A percentile compares a stretch with the other conserved stretches of the same genome.
phyloP scores from a whole-genome alignment of 73 alveolate genomes.

The Symbiodinium natans region DNA sequence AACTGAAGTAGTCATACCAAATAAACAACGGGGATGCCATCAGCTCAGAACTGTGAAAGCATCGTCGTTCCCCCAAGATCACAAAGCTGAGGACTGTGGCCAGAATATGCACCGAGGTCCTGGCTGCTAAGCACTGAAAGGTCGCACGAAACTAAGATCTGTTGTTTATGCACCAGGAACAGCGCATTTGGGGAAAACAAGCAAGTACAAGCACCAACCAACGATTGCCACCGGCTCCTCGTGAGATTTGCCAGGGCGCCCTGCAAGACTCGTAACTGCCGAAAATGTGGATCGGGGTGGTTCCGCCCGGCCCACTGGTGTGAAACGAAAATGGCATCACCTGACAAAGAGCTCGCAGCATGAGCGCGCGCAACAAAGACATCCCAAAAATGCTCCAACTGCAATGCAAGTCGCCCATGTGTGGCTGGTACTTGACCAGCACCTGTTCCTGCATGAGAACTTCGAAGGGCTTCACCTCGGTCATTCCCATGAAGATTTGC shows the following conservation, averaged over 20 bases:
- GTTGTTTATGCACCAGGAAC: too few relatives aligned
- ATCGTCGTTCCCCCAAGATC: background rate
- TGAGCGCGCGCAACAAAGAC: too few relatives aligned
- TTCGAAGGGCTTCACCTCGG: background rate
- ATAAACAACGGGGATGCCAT: background rate
- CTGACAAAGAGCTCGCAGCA: too few relatives aligned
- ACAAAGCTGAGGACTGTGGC: background rate
- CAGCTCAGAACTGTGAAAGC: background rate
- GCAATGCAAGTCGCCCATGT: background rate
- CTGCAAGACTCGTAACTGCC: background rate
- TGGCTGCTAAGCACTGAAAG: too few relatives aligned
- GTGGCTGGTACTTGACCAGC: background rate
- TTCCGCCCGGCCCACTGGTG: background rate
- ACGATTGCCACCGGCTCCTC: background rate
- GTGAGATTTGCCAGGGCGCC: background rate
- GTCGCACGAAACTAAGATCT: too few relatives aligned
- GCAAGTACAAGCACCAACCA: too few relatives aligned
- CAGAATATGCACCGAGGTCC: background rate
- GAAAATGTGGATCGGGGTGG: background rate
- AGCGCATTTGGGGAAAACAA: too few relatives aligned
- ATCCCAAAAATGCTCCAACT: too few relatives aligned
- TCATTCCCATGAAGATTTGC: background rate
- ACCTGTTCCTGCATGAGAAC: background rate
- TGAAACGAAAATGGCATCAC: background rate
- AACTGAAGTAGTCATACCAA: background rate